A percentile compares a stretch with the other conserved stretches of the same genome.
Conservation (phyloP, 129 eudicot genomes). For the Arctium minus region DNA sequence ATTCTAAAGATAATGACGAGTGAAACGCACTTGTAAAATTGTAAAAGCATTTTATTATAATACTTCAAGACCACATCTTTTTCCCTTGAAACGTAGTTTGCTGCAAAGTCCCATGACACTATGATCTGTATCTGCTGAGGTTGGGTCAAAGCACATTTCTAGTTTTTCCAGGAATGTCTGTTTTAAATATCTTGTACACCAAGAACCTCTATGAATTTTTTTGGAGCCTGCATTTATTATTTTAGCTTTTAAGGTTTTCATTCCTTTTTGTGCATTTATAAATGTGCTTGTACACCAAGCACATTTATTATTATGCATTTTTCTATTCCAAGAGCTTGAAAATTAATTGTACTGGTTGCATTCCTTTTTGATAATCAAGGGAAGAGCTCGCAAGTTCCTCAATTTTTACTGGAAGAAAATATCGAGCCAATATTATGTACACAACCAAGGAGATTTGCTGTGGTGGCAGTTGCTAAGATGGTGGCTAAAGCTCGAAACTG, state of each 20-base stretch:
- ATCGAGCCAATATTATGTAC: constrained; percentile 86
- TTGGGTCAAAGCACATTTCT: background rate
- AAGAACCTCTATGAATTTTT: background rate
- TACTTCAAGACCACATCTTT: background rate
- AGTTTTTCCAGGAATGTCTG: background rate
- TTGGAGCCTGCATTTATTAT: background rate
- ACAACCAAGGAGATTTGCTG: constrained; percentile 96
- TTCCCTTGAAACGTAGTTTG: background rate
- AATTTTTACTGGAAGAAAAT: constrained; percentile 73
- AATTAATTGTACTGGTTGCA: constrained; percentile 3
- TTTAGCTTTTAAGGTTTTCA: background rate
- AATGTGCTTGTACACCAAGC: no score
- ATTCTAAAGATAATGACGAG: background rate
- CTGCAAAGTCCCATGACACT: background rate
- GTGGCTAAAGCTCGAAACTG: constrained; percentile 84
- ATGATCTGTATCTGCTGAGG: constrained; percentile 9
- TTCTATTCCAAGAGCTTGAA: background rate
- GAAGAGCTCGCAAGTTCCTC: constrained; percentile 96
- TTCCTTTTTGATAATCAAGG: constrained; percentile 39
- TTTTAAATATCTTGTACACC: background rate
- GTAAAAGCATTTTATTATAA: background rate
- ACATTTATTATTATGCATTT: background rate
- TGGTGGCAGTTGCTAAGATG: constrained; percentile 95
- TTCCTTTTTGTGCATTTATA: background rate
- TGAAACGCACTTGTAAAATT: background rate